These are phyloP conservation scores for Plenodomus biglobosus DNA, from an alignment of 2,329 filamentous ascomycete genomes.

Conservation along the genomic window DNA sequence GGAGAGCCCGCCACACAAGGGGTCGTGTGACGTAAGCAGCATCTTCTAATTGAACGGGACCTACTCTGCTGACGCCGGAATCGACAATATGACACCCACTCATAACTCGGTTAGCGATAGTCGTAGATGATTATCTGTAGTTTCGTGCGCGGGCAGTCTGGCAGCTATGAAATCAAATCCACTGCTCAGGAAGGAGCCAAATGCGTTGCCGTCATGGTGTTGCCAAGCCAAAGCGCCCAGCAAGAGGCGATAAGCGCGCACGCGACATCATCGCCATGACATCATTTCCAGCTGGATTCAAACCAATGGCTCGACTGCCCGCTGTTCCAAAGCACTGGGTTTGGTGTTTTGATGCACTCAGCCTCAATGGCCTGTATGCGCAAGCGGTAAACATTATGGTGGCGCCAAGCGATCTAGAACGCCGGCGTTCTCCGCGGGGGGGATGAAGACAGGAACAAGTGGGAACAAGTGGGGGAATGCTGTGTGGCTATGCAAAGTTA, in stretches of 20 bases:
- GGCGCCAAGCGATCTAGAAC: slow-evolving; percentile 2
- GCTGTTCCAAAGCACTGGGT: slow-evolving; percentile 2
- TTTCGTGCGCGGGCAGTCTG: slow-evolving; percentile 1
- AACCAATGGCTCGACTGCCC: slow-evolving; percentile 4
- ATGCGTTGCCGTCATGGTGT: slow-evolving; percentile 7
- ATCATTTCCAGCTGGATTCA: slow-evolving; percentile 17
- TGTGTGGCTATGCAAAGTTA: not conserved
- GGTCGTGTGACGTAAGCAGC: slow-evolving; percentile 6
- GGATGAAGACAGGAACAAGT: not conserved
- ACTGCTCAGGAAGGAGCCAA: not conserved
- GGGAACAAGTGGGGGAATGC: not conserved
- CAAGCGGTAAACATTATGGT: not conserved
- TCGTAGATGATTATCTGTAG: not conserved
- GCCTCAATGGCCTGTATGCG: slow-evolving; percentile 8
- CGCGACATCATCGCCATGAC: slow-evolving; percentile 19
- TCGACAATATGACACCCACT: slow-evolving; percentile 20
- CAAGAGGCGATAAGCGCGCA: slow-evolving; percentile 6
- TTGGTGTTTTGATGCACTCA: slow-evolving; percentile 4
- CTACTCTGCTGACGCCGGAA: slow-evolving; percentile 18
- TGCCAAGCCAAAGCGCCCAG: slow-evolving; percentile 15
- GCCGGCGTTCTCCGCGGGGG: not conserved
- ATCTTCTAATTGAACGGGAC: slow-evolving; percentile 5
- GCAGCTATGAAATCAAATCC: not conserved
- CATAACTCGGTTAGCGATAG: not conserved
- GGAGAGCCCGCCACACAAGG: slow-evolving; percentile 10